These are phyloP conservation scores for Leishmania guyanensis DNA, from an alignment of 208 protist species.

Conservation along the genomic window DNA sequence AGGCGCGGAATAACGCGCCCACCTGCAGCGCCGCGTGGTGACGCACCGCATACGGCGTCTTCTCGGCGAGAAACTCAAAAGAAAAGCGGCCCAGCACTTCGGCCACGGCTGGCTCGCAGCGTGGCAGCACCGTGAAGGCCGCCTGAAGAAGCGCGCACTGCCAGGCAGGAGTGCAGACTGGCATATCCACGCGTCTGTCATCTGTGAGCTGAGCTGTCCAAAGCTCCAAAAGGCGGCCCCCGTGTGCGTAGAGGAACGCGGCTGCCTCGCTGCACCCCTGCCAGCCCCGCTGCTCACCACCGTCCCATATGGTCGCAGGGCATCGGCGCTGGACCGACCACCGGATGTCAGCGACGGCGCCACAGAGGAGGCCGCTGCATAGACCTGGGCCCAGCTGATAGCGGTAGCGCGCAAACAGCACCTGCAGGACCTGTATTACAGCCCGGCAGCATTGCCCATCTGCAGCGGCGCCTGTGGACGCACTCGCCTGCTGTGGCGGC, in stretches of 20 bases:
- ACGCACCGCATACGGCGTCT: constrained; percentile 50
- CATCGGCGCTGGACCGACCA: not conserved
- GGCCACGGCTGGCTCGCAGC: constrained; percentile 43
- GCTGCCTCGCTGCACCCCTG: constrained; percentile 17
- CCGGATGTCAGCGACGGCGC: constrained; percentile 5
- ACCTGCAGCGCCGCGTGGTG: constrained; percentile 62
- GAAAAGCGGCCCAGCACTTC: constrained; percentile 64
- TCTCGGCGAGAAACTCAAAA: constrained; percentile 62
- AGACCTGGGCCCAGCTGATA: constrained; percentile 21
- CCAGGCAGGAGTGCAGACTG: constrained; percentile 26
- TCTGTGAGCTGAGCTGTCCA: constrained; percentile 38
- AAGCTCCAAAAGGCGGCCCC: constrained; percentile 25
- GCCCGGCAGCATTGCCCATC: not conserved
- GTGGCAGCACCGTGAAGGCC: constrained; percentile 37
- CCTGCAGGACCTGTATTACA: constrained; percentile 32
- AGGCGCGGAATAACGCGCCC: constrained; percentile 50
- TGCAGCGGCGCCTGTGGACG: not conserved
- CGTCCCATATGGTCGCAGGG: not conserved
- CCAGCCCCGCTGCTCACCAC: not conserved
- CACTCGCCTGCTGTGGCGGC: not conserved
- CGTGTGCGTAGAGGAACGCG: constrained; percentile 31
- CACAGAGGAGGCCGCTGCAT: constrained; percentile 18
- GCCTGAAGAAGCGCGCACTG: constrained; percentile 32
- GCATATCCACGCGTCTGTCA: constrained; percentile 25
- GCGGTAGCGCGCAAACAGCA: constrained; percentile 31